Base-by-base conservation (phyloP, 345 rosid species). In the Lumnitzera littorea region DNA sequence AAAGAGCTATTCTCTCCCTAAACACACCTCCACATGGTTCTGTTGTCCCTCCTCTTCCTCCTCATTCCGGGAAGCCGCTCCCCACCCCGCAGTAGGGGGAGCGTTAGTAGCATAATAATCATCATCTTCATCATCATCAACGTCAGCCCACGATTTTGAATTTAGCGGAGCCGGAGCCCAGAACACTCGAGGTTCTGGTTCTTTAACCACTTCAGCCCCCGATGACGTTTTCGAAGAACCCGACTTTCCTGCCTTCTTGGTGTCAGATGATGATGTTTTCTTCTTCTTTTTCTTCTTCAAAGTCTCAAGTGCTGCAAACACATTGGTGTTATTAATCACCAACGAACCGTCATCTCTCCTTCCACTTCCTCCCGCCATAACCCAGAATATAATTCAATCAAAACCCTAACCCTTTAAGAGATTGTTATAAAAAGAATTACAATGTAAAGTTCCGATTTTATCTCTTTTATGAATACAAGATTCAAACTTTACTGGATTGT, bases 71-170 rank as follows among this genome's bases (percentile, higher is more conserved):
- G 70, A 53, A 24, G 62, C 48, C 56, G 72, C 48, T 24, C 67
- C 71, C 80, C 80, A 76, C 4, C 15, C 71, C 2, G 70, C 56
- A 0, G 57, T 46, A 2, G 74, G 67, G 5, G 80, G 80, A 0
- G 70, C 80, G 0, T 70, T 63, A 55, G 74, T 72, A 13, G 77
- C 76, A 53, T 59, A 76, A 49, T 76, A 76, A 55, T 76, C 80
- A 24, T 76, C 80, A 4, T 76, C 80, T 5, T 76, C 80, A 0
- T 72, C 80, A 23, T 76, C 80, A 16, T 72, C 77, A 15, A 72
- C 74, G 69, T 76, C 80, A 12, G 80, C 80, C 80, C 80, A 76
- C 0, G 77, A 76, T 63, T 76, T 76, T 3, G 50, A 58, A 23
- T 48, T 63, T 49, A 76, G 67, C 2, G 76, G 76, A 4, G 80